These are phyloP conservation scores for Penicillium riverlandense DNA, from an alignment of 495 filamentous ascomycete species.

Conservation along the genomic window DNA sequence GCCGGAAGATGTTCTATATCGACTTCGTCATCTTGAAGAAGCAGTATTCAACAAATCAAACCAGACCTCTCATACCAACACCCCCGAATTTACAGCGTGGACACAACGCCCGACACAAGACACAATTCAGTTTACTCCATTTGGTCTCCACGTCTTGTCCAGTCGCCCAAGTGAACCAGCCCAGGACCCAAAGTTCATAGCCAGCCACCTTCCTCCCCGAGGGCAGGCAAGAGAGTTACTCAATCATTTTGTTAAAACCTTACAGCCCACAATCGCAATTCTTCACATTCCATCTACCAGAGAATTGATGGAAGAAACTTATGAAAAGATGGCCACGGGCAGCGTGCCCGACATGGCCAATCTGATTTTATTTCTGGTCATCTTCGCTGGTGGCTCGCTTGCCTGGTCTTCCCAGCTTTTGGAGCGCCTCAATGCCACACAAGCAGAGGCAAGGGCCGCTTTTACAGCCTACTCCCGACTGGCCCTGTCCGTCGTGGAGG, in stretches of 20 bases:
- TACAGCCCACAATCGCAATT: slow-evolving; percentile 17
- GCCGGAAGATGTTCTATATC: slow-evolving; percentile 8
- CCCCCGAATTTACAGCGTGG: not conserved
- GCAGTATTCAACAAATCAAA: slow-evolving; percentile 1
- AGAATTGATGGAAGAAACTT: slow-evolving; percentile 13
- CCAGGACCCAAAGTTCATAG: not conserved
- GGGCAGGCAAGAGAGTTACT: slow-evolving; percentile 16
- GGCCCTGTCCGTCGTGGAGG: slow-evolving; percentile 15
- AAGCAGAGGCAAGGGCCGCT: slow-evolving; percentile 10
- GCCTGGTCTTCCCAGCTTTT: slow-evolving; percentile 15
- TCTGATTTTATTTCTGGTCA: slow-evolving; percentile 14
- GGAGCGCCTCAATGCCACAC: slow-evolving; percentile 12
- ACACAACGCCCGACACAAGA: no score
- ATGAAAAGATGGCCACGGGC: slow-evolving; percentile 13
- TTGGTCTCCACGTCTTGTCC: slow-evolving; percentile 3
- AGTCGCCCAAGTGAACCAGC: no score
- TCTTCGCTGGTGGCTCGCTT: slow-evolving; percentile 19
- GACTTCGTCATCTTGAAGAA: slow-evolving; percentile 9
- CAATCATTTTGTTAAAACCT: slow-evolving; percentile 12
- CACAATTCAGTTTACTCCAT: slow-evolving; percentile 3
- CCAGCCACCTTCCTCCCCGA: slow-evolving; percentile 14
- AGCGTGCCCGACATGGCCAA: slow-evolving; percentile 5
- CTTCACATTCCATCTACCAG: slow-evolving; percentile 21
- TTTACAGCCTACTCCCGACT: slow-evolving; percentile 13
- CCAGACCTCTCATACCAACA: not conserved